Conservation (phyloP, 1,139 yeast genomes). For the Arxiozyma telluris region DNA sequence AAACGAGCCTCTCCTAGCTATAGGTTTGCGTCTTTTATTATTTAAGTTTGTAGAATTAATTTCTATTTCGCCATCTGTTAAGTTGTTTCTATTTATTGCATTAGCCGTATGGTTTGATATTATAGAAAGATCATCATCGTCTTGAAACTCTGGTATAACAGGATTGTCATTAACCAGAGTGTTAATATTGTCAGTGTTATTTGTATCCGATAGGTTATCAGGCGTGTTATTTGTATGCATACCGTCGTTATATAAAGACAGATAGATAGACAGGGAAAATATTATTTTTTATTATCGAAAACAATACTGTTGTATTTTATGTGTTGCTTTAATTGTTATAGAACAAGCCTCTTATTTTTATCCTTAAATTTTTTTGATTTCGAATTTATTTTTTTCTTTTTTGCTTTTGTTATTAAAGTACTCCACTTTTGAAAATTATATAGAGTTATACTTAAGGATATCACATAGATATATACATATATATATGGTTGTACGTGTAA, state of each 20-base stretch:
- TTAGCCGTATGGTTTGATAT: slow-evolving; percentile 1
- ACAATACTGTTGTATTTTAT: background rate
- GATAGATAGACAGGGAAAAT: background rate
- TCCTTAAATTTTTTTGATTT: background rate
- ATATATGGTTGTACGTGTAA: no score
- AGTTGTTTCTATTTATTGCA: background rate
- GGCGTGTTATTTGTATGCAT: background rate
- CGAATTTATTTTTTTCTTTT: no score
- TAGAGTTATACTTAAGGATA: background rate
- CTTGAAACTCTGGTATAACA: slow-evolving; percentile 1
- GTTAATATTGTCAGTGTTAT: background rate
- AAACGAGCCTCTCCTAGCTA: background rate
- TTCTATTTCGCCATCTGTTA: background rate
- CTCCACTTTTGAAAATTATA: no score
- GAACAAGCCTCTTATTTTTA: no score
- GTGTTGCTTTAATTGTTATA: background rate
- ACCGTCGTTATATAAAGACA: background rate
- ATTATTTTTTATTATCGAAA: no score
- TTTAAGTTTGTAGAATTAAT: background rate
- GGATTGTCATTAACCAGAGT: background rate
- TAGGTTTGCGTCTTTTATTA: background rate
- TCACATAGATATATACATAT: no score
- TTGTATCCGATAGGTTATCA: background rate
- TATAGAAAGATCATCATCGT: slow-evolving; percentile 1
- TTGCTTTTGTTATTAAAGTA: no score